Conservation (phyloP, 2,329 filamentous ascomycete species). For the Colletotrichum falcatum region DNA sequence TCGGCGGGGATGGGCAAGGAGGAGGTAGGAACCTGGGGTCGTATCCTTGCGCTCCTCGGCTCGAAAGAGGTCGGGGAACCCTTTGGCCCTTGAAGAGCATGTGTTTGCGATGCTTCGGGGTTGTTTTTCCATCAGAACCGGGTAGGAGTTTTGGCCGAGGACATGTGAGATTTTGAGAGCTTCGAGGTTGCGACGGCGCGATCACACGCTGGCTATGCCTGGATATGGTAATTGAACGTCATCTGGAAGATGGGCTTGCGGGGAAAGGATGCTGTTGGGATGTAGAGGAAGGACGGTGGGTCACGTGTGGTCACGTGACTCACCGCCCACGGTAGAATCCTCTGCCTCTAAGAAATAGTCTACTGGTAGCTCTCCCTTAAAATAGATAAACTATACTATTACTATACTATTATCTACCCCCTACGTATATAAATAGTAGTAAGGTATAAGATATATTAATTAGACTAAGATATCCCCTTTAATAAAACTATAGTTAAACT, state of each 20-base stretch:
- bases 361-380: no score
- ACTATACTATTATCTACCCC: no score
- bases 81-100: slow-evolving; percentile 6
- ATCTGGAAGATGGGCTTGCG: slow-evolving; percentile 9
- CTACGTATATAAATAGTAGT: no score
- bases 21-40: slow-evolving; percentile 21
- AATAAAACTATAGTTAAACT: no score
- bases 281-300: no score
- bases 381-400: no score
- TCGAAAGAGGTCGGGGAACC: neutral
- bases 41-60: slow-evolving; percentile 29
- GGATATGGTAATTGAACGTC: neutral
- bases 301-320: no score
- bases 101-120: slow-evolving; percentile 8
- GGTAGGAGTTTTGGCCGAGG: slow-evolving; percentile 10
- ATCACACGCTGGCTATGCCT: slow-evolving; percentile 23
- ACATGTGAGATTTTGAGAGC: slow-evolving; percentile 20
- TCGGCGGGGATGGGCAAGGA: slow-evolving; percentile 23
- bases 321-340: no score
- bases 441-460: no score
- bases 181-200: slow-evolving; percentile 1
- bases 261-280: no score
- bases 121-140: neutral
- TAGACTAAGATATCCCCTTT: no score
- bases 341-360: no score